phyloP scores from a whole-genome alignment of 108 stramenopile genomes.

The Cyclostephanos invisitatus region DNA sequence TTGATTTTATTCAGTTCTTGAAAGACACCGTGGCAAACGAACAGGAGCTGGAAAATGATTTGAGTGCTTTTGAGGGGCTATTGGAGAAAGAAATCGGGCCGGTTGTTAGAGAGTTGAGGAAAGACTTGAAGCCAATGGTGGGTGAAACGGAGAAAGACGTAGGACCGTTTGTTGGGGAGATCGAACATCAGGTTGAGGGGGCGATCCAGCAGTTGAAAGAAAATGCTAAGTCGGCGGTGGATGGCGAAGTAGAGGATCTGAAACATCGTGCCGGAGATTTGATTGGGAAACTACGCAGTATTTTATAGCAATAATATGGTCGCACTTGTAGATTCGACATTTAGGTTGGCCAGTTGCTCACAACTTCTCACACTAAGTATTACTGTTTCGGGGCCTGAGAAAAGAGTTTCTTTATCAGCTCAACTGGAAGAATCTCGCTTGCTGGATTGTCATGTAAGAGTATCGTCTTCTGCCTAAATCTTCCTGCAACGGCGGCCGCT shows the following conservation, averaged over 20 bases:
- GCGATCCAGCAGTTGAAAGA: slow-evolving; percentile 33
- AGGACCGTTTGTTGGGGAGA: slow-evolving; percentile 9
- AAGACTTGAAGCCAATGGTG: slow-evolving; percentile 35
- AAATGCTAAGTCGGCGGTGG: slow-evolving; percentile 17
- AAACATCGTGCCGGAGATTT: slow-evolving; percentile 28
- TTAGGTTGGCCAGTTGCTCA: too few species aligned
- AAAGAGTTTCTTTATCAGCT: too few species aligned
- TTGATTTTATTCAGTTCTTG: slow-evolving; percentile 38
- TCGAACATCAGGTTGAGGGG: slow-evolving; percentile 16
- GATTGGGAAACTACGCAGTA: slow-evolving; percentile 31
- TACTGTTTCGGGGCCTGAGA: too few species aligned
- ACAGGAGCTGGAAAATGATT: slow-evolving; percentile 40
- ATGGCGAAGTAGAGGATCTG: slow-evolving; percentile 27
- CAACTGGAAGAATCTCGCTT: too few species aligned
- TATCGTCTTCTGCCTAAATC: too few species aligned
- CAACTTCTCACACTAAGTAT: too few species aligned
- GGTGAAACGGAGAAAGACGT: slow-evolving; percentile 7
- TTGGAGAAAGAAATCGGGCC: slow-evolving; percentile 42
- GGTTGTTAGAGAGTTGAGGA: slow-evolving; percentile 30
- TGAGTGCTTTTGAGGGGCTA: slow-evolving; percentile 47
- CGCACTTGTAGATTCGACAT: too few species aligned
- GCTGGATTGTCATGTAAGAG: too few species aligned
- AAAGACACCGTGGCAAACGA: slow-evolving; percentile 46
- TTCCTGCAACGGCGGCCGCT: too few species aligned
- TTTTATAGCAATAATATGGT: slow-evolving; percentile 23